These are phyloP conservation scores for Zymoseptoria ardabiliae DNA, from an alignment of 2,329 filamentous ascomycete genomes.

Conservation along the genomic window DNA sequence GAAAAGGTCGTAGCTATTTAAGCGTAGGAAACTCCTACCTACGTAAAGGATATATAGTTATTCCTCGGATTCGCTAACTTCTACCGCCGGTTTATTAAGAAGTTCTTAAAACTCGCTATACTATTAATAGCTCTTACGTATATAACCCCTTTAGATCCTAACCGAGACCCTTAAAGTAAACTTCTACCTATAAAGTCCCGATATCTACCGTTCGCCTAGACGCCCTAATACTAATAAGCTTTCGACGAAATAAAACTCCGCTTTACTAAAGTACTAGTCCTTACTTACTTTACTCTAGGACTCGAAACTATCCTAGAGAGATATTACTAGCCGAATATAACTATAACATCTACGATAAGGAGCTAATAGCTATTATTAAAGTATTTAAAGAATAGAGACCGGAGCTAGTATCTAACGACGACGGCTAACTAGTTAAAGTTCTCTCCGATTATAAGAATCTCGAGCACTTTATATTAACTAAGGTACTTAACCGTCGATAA, in stretches of 20 bases:
- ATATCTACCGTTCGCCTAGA: neutral
- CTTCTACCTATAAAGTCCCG: neutral
- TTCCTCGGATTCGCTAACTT: too few species aligned
- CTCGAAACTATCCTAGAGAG: neutral
- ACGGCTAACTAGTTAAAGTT: neutral
- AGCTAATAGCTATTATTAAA: neutral
- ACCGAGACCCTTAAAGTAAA: too few species aligned
- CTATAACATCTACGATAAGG: neutral
- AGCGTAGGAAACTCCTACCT: too few species aligned
- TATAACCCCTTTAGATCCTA: too few species aligned
- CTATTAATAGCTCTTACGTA: neutral
- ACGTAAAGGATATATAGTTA: too few species aligned
- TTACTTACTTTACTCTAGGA: neutral
- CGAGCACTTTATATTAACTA: neutral
- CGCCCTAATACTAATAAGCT: neutral
- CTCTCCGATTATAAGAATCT: neutral
- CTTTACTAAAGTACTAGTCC: neutral
- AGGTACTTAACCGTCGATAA: neutral
- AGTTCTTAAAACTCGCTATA: slow-evolving; percentile 7
- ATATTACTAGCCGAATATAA: neutral
- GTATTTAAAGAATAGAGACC: neutral
- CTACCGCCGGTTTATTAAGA: slow-evolving; percentile 17
- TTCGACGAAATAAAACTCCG: neutral
- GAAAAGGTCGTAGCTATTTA: too few species aligned
- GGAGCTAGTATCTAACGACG: neutral